Conservation (phyloP, 306 rosid species). For the Medicago lupulina region DNA sequence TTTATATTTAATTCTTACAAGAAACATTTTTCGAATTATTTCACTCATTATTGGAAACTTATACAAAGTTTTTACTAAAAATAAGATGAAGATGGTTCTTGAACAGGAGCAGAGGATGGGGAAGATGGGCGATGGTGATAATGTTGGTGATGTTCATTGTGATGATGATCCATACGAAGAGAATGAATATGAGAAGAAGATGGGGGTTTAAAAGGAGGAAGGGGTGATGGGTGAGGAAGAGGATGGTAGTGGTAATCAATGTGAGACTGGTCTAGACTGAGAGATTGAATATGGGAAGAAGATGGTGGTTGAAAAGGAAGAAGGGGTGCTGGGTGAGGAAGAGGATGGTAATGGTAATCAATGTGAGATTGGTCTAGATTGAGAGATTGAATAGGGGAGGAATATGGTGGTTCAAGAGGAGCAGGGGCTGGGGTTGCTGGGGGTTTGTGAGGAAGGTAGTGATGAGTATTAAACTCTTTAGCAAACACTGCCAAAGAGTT, state of each 20-base stretch:
- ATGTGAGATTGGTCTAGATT: too few species aligned
- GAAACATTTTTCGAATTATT: not conserved
- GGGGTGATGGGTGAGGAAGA: not conserved
- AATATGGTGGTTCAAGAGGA: too few species aligned
- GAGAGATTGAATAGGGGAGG: too few species aligned
- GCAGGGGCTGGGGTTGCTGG: not conserved
- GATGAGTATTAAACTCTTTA: not conserved
- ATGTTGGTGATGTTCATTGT: not conserved
- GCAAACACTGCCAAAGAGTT: not conserved
- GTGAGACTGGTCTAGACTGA: too few species aligned
- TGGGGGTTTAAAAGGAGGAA: not conserved
- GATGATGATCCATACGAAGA: not conserved
- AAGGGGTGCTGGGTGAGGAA: too few species aligned
- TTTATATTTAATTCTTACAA: not conserved
- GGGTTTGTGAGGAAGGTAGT: not conserved
- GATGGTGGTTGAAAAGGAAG: too few species aligned
- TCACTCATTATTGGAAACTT: too few species aligned
- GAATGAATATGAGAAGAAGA: not conserved
- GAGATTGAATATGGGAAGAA: too few species aligned
- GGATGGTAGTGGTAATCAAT: not conserved
- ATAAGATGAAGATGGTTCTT: not conserved
- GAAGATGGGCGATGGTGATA: not conserved
- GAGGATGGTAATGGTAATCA: too few species aligned
- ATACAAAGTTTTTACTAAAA: too few species aligned
- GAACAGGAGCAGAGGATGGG: not conserved